These are phyloP conservation scores for Excoecaria cochinchinensis DNA, from an alignment of 345 rosid genomes.

Conservation along the genomic window DNA sequence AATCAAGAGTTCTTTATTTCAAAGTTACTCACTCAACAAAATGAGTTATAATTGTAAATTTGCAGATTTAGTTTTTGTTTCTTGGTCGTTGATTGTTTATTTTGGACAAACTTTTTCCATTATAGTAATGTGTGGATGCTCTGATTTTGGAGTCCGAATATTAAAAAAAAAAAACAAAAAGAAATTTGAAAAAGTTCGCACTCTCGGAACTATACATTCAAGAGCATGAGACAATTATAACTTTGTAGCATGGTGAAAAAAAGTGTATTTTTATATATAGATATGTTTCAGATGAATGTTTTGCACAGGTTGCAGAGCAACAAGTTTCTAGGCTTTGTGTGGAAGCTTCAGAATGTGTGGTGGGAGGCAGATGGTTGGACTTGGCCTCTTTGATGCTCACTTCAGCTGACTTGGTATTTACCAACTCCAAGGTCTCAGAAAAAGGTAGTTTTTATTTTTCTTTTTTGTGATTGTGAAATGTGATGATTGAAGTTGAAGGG, in stretches of 20 bases:
- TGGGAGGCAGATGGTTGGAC: slow-evolving; percentile 67
- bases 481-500: neutral
- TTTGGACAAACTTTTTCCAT: neutral
- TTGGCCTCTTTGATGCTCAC: slow-evolving; percentile 81
- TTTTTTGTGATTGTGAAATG: neutral
- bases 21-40: neutral
- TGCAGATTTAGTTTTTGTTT: neutral
- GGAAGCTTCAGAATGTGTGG: slow-evolving; percentile 79
- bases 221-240: neutral
- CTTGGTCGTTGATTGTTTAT: neutral
- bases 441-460: slow-evolving; percentile 50
- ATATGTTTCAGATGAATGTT: neutral
- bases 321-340: slow-evolving; percentile 68
- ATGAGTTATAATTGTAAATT: neutral
- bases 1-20: neutral
- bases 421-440: slow-evolving; percentile 73
- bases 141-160: neutral
- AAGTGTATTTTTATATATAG: neutral
- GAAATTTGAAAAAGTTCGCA: accelerated
- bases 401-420: slow-evolving; percentile 77
- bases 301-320: slow-evolving; percentile 60
- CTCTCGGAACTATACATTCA: neutral
- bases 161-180: neutral
- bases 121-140: neutral
- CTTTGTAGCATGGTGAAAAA: neutral